phyloP scores from a whole-genome alignment of 2,329 filamentous ascomycete genomes.

The Pseudocercospora pini-densiflorae region DNA sequence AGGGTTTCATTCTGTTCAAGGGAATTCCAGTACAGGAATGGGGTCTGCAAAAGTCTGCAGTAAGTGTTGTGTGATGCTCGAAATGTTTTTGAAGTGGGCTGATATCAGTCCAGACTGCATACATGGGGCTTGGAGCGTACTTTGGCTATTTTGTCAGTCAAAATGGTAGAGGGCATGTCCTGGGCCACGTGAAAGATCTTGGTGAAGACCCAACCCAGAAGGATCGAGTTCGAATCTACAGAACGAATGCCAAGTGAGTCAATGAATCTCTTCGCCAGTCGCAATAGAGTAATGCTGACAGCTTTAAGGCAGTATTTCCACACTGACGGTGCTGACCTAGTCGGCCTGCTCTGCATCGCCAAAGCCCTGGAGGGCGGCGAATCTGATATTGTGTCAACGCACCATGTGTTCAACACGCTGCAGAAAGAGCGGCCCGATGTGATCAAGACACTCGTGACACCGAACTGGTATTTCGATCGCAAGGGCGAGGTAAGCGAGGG shows the following conservation, averaged over 20 bases:
- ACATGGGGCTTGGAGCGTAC: slow-evolving; percentile 81
- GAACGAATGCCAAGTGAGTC: slow-evolving; percentile 56
- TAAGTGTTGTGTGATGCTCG: slow-evolving; percentile 39
- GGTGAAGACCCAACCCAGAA: slow-evolving; percentile 81
- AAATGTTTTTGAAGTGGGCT: neutral
- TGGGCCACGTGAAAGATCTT: slow-evolving; percentile 88
- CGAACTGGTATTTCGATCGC: slow-evolving; percentile 90
- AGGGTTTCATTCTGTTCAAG: slow-evolving; percentile 90
- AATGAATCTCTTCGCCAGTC: neutral
- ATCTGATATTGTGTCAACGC: slow-evolving; percentile 77
- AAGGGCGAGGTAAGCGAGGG: slow-evolving; percentile 83
- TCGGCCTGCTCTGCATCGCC: slow-evolving; percentile 80
- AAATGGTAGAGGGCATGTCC: slow-evolving; percentile 81
- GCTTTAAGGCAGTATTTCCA: slow-evolving; percentile 83
- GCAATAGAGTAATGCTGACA: neutral
- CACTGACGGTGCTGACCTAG: slow-evolving; percentile 79
- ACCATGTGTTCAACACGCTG: slow-evolving; percentile 80
- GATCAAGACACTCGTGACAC: slow-evolving; percentile 72
- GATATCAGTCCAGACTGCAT: slow-evolving; percentile 53
- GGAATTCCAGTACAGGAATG: slow-evolving; percentile 77
- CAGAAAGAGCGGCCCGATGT: slow-evolving; percentile 78
- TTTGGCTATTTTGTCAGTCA: slow-evolving; percentile 87
- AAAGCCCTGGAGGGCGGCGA: slow-evolving; percentile 81
- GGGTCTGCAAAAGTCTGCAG: slow-evolving; percentile 77
- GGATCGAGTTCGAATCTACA: slow-evolving; percentile 86